These are phyloP conservation scores for Limonomyces culmigenus DNA, from an alignment of 1,284 basidiomycete species.

Conservation along the genomic window DNA sequence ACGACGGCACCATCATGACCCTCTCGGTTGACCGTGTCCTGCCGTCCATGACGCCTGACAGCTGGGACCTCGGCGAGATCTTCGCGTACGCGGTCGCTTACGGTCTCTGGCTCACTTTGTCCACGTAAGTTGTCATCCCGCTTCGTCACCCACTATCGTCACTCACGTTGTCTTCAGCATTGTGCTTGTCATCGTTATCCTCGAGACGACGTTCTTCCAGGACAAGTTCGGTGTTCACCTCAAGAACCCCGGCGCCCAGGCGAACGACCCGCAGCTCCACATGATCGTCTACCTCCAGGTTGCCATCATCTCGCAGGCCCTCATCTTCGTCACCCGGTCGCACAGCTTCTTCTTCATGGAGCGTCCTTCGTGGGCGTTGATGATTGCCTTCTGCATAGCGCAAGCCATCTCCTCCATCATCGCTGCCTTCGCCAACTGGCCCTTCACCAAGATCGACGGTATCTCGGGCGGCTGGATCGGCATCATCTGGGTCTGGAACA, in stretches of 20 bases:
- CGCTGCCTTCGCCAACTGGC: conserved; percentile 83
- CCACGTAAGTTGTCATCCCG: conserved; percentile 44
- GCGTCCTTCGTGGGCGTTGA: conserved; percentile 79
- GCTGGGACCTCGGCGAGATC: conserved; percentile 93
- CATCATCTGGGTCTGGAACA: conserved; percentile 92
- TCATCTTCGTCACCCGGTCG: conserved; percentile 94
- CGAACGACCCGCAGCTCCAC: conserved; percentile 68
- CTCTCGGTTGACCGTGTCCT: conserved; percentile 93
- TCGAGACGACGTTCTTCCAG: conserved; percentile 84
- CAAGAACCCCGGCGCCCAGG: conserved; percentile 17
- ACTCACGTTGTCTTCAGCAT: conserved; percentile 28
- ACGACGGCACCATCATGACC: conserved; percentile 99
- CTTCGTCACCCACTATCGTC: conserved; percentile 8
- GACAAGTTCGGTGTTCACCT: conserved; percentile 67
- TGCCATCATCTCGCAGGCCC: conserved; percentile 94
- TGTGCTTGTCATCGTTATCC: conserved; percentile 69
- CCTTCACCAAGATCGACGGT: conserved; percentile 64
- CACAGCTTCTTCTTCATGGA: conserved; percentile 99
- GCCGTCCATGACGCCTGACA: conserved; percentile 82
- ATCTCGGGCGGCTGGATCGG: conserved; percentile 93
- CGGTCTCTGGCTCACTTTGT: conserved; percentile 82
- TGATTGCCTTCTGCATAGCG: conserved; percentile 83
- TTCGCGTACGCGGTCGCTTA: conserved; percentile 93
- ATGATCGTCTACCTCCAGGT: conserved; percentile 81
- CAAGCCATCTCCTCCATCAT: conserved; percentile 94